These are phyloP conservation scores for Colletotrichum sp. DNA, from an alignment of 2,329 filamentous ascomycete species.

Conservation along the genomic window DNA sequence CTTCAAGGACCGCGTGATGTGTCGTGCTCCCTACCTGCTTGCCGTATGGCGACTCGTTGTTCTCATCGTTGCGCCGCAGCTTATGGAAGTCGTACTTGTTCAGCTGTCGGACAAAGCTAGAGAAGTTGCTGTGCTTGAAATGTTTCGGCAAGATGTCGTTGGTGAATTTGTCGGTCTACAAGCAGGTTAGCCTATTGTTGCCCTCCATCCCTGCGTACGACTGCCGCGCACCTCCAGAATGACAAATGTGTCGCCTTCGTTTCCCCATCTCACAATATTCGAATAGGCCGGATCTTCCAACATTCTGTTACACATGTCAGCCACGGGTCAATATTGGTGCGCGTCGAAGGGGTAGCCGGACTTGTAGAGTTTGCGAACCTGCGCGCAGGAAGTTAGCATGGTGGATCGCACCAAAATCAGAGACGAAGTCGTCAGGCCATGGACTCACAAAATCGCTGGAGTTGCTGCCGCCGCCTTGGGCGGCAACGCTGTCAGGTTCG, in stretches of 20 bases:
- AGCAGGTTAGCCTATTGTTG: neutral
- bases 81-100: conserved; percentile 99
- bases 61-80: conserved; percentile 90
- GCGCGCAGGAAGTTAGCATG: conserved; percentile 32
- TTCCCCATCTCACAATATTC: conserved; percentile 93
- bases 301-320: conserved; percentile 69
- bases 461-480: conserved; percentile 68
- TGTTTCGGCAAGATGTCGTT: conserved; percentile 97
- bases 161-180: conserved; percentile 95
- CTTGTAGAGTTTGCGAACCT: conserved; percentile 99
- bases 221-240: conserved; percentile 80
- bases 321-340: conserved; percentile 23
- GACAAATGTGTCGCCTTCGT: conserved; percentile 94
- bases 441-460: conserved; percentile 92
- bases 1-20: neutral
- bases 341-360: conserved; percentile 51
- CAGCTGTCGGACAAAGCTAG: conserved; percentile 92
- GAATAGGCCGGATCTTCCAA: conserved; percentile 93
- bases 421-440: neutral
- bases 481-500: conserved; percentile 41
- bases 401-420: neutral
- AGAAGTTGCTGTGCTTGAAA: conserved; percentile 99
- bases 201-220: neutral
- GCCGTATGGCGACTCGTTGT: conserved; percentile 80
- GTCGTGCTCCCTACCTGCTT: conserved; percentile 64